Evolutionary conservation across 176 grass and related monocot species (phyloP).

Genomic region (Musa schizocarpa): DNA sequence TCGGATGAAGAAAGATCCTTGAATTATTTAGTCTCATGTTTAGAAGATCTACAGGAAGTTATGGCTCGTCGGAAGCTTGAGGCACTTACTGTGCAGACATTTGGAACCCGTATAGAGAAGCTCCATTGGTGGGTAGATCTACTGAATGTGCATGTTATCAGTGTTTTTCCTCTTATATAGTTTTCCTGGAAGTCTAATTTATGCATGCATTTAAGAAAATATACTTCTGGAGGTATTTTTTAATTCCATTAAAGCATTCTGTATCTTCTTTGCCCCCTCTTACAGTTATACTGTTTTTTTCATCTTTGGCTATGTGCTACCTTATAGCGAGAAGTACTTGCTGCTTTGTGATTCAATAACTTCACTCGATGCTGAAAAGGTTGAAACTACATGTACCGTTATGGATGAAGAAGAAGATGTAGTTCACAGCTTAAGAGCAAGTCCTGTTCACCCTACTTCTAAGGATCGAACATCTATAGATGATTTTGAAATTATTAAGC

Average conservation of each 20-base stretch:
- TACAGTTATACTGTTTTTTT: constrained; percentile 1
- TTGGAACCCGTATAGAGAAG: constrained; percentile 96
- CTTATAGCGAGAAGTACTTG: constrained; percentile 84
- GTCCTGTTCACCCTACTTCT: constrained; percentile 71
- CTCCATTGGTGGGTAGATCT: constrained; percentile 65
- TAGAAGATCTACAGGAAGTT: constrained; percentile 99
- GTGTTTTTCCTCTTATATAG: not conserved
- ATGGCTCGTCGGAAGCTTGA: constrained; percentile 80
- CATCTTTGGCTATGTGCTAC: constrained; percentile 18
- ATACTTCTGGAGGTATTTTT: not conserved
- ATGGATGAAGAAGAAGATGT: constrained; percentile 99
- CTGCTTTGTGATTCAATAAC: constrained; percentile 82
- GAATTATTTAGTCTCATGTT: constrained; percentile 80
- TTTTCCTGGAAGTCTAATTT: not conserved
- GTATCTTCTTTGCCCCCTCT: not conserved
- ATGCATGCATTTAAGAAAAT: not conserved
- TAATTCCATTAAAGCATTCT: not conserved
- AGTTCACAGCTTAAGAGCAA: constrained; percentile 85
- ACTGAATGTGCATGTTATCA: not conserved
- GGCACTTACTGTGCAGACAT: constrained; percentile 95
- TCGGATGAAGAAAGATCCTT: constrained; percentile 87
- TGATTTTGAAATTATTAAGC: constrained; percentile 99
- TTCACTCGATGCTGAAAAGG: constrained; percentile 64
- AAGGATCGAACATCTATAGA: constrained; percentile 99
- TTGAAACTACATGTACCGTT: constrained; percentile 72